phyloP scores from a whole-genome alignment of 352 stramenopile genomes.

The Phytophthora brassicae region DNA sequence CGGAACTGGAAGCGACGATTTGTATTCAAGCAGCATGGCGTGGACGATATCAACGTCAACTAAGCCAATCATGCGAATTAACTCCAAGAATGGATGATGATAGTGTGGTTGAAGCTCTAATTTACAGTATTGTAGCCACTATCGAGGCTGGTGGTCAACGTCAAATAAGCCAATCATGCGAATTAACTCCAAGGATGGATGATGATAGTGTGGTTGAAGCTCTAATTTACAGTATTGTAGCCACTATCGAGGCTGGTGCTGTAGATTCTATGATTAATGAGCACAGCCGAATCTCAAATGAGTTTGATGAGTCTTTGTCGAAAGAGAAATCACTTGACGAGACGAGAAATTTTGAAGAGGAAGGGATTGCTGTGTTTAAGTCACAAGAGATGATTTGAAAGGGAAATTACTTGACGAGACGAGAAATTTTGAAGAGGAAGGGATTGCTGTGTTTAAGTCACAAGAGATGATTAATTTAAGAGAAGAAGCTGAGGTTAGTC shows the following conservation, averaged over 20 bases:
- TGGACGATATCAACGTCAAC: constrained; percentile 11
- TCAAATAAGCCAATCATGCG: not conserved
- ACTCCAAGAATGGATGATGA: constrained; percentile 9
- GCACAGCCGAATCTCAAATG: not conserved
- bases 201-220: constrained; percentile 22
- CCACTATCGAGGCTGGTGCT: constrained; percentile 5
- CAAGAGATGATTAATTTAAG: not conserved
- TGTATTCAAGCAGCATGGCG: constrained; percentile 57
- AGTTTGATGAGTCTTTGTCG: not conserved
- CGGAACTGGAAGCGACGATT: constrained; percentile 37
- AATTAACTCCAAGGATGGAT: not conserved
- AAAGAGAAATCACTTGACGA: not conserved
- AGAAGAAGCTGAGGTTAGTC: not conserved
- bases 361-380: not conserved
- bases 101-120: constrained; percentile 16
- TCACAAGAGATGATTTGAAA: not conserved
- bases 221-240: constrained; percentile 19
- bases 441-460: not conserved
- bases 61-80: not conserved
- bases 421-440: not conserved
- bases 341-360: not conserved
- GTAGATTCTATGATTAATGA: not conserved
- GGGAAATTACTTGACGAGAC: not conserved
- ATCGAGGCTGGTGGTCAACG: too few species aligned
- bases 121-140: constrained; percentile 19